Base-by-base conservation (phyloP, 2,329 filamentous ascomycete genomes). In the Hypoxylon sp. region DNA sequence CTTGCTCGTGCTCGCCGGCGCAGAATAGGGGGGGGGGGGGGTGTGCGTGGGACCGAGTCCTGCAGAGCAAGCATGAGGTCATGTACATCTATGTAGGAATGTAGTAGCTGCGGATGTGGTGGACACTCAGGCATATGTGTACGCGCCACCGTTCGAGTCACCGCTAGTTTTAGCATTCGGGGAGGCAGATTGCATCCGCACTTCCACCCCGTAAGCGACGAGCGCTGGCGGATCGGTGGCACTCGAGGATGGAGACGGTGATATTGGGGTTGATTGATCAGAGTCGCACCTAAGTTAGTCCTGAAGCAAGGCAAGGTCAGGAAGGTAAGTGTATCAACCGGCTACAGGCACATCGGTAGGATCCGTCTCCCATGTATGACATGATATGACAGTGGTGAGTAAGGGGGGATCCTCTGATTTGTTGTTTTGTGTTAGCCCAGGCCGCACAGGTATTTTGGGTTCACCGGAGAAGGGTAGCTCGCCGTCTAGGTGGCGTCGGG, bases 151-250 rank as follows among this genome's bases (percentile, higher is more conserved):
- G 18, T 41, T 38, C n/a, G 24, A 33, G 24, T 48, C 23, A 45
- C 37, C 45, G 35, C 37, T 31, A 17, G 37, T 11, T 50, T 40
- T 20, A 48, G 54, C 15, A 21, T 21, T 20, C 21, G 15, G 20
- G 31, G 21, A 48, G 41, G 43, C 23, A 29, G 41, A 42, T 58
- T 49, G 53, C 56, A 55, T 60, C 11, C 55, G 46, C 35, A 48
- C 49, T 37, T 42, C 40, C 47, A 48, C 38, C 51, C 51, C 43
- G 35, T 56, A 60, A 62, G 55, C 52, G 56, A 60, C 13, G 46
- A 29, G 31, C 29, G 37, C 13, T 23, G 42, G 20, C 7, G 41
- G 15, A 38, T 50, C 48, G 7, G 60, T 63, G 47, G 42, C 33
- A 63, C 60, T 55, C 50, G 10, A 23, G 41, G 33, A 49, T 37